These are phyloP conservation scores for Leptosphaerulina australis DNA, from an alignment of 2,329 filamentous ascomycete species.

Conservation along the genomic window DNA sequence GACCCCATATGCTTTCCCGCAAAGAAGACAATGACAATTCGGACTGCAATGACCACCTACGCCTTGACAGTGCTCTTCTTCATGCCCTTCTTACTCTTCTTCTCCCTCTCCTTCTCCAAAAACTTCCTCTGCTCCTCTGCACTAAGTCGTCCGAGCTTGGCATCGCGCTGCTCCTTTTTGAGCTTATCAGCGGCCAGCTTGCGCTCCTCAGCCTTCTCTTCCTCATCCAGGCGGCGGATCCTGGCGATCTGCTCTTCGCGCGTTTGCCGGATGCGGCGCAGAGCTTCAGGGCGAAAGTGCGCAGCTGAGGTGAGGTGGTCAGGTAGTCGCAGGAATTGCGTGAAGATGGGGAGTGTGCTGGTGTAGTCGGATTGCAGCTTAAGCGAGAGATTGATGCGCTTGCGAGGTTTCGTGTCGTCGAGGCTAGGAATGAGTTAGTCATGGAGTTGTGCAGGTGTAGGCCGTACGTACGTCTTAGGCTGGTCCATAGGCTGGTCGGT, in stretches of 20 bases:
- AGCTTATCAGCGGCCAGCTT: slow-evolving; percentile 63
- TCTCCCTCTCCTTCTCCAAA: slow-evolving; percentile 85
- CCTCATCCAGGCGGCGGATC: slow-evolving; percentile 80
- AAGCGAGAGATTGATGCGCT: slow-evolving; percentile 80
- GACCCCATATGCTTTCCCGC: too few relatives aligned
- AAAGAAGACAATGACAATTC: too few relatives aligned
- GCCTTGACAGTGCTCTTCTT: slow-evolving; percentile 67
- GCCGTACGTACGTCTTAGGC: slow-evolving; percentile 73
- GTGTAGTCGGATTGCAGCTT: slow-evolving; percentile 66
- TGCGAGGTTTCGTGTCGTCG: slow-evolving; percentile 81
- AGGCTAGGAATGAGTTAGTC: slow-evolving; percentile 61
- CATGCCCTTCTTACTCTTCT: slow-evolving; percentile 71
- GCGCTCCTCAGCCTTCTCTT: slow-evolving; percentile 68
- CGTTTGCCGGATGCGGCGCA: slow-evolving; percentile 78
- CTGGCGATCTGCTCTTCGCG: slow-evolving; percentile 82
- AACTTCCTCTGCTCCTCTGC: slow-evolving; percentile 60
- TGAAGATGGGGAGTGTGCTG: slow-evolving; percentile 76
- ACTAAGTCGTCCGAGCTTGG: slow-evolving; percentile 74
- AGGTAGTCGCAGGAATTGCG: slow-evolving; percentile 81
- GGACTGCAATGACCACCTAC: too few relatives aligned
- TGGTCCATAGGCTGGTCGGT: slow-evolving; percentile 89
- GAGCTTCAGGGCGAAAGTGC: slow-evolving; percentile 87
- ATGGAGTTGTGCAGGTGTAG: slow-evolving; percentile 1
- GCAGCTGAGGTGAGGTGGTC: slow-evolving; percentile 77
- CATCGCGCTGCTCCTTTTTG: slow-evolving; percentile 77